Evolutionary conservation across 1,284 basidiomycete species (phyloP), one percentile per base, ranked within the genome.

Genomic region (Fistulinella staudtii): DNA sequence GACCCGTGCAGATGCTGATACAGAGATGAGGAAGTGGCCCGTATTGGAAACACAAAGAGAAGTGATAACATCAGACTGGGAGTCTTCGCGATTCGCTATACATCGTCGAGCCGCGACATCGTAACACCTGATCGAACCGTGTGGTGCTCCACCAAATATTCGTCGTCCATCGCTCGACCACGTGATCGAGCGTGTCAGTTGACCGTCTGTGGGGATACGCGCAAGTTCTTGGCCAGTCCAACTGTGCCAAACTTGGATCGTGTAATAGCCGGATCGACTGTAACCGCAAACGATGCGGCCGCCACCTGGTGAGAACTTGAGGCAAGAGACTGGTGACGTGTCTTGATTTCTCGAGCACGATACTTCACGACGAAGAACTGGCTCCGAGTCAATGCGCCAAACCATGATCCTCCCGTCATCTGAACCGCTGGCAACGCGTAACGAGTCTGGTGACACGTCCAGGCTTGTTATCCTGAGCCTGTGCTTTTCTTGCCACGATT

Each of bases 221-320:
- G 13, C 31, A 15, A 51, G n/a, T 18, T 27, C 39, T 1, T 33
- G n/a, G 2, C 53, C 46, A 4, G 46, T 53, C 20, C 25, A 8
- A 22, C 42, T 38, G 18, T 53, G 18, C 53, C 53, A 54, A 24
- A 54, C 31, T 8, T 35, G 42, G 31, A 53, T 39, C 13, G 24
- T 18, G 11, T 22, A 30, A 40, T 44, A 33, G 5, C 24, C n/a
- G 7, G 31, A 14, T 24, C 37, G 42, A n/a, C 22, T n/a, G 35
- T 23, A 36, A 4, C 27, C 44, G 6, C 46, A 50, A n/a, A 53
- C 53, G 6, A 54, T 41, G 4, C 27, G 47, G 18, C 35, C 42
- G 20, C 45, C 41, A 9, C 30, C 10, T 3, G 53, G 53, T 0
- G 50, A 55, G 25, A 54, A 55, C 41, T 46, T 54, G 50, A 55